Evolutionary conservation across 164 flowering plant genomes (phyloP).

Genomic region (Brasenia schreberi): DNA sequence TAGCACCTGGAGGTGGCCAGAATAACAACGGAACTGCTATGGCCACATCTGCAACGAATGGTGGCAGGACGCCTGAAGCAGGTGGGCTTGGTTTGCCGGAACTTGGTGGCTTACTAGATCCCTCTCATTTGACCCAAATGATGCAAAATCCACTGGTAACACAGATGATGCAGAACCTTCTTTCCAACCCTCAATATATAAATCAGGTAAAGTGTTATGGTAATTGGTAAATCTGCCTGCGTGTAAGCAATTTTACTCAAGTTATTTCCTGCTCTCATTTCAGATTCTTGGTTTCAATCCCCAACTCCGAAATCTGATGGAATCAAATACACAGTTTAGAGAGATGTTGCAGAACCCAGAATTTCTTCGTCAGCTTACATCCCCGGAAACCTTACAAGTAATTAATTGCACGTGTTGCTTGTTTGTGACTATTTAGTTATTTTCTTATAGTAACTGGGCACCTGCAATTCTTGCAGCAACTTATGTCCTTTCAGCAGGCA

Average conservation of each 20-base stretch:
- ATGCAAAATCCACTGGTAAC: slow-evolving; percentile 85
- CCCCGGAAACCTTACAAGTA: slow-evolving; percentile 67
- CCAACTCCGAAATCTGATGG: slow-evolving; percentile 36
- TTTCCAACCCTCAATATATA: slow-evolving; percentile 57
- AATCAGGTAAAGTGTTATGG: slow-evolving; percentile 26
- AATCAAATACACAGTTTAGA: slow-evolving; percentile 41
- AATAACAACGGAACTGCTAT: slow-evolving; percentile 37
- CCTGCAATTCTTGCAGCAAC: slow-evolving; percentile 32
- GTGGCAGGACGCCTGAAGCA: slow-evolving; percentile 32
- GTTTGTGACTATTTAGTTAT: not conserved
- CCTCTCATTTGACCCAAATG: slow-evolving; percentile 41
- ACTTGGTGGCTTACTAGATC: slow-evolving; percentile 47
- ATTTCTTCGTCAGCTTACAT: slow-evolving; percentile 46
- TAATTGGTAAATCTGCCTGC: no score
- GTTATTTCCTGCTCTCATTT: slow-evolving; percentile 1
- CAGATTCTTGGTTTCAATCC: slow-evolving; percentile 35
- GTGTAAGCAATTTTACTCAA: slow-evolving; percentile 1
- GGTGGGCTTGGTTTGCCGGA: slow-evolving; percentile 59
- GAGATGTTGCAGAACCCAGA: slow-evolving; percentile 79
- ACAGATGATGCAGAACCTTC: slow-evolving; percentile 72
- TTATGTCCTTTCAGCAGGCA: slow-evolving; percentile 44
- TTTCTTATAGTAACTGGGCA: not conserved
- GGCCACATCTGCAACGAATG: slow-evolving; percentile 34
- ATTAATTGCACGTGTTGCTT: not conserved
- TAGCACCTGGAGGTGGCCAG: slow-evolving; percentile 38